Conservation (phyloP, 1,284 basidiomycete genomes). For the Ustilago xerochloae region DNA sequence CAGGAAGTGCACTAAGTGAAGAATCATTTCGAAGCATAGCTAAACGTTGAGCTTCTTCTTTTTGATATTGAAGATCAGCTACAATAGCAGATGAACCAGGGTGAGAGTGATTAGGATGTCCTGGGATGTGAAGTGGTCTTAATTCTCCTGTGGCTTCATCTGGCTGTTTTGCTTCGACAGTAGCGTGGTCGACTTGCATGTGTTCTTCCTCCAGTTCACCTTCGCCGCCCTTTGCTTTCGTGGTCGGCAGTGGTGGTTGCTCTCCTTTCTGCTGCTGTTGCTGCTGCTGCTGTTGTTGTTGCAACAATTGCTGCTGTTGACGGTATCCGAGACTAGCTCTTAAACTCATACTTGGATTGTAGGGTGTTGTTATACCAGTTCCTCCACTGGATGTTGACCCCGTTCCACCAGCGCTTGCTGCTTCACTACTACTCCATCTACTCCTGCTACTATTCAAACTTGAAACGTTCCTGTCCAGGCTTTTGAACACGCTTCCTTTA, state of each 20-base stretch:
- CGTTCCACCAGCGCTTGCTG: background rate
- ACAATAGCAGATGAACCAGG: conserved; percentile 53
- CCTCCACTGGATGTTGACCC: conserved; percentile 10
- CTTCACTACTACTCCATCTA: conserved; percentile 26
- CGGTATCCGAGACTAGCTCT: conserved; percentile 29
- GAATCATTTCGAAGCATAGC: conserved; percentile 57
- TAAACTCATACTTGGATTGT: conserved; percentile 44
- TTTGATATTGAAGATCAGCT: conserved; percentile 57
- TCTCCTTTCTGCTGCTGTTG: too few relatives aligned
- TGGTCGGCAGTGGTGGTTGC: too few relatives aligned
- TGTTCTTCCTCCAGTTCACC: background rate
- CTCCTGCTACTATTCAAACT: conserved; percentile 39
- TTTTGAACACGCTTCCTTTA: conserved; percentile 27
- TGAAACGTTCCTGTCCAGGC: conserved; percentile 43
- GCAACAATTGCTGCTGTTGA: conserved; percentile 40
- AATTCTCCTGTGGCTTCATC: background rate
- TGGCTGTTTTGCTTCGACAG: too few relatives aligned
- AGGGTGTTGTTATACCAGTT: conserved; percentile 34
- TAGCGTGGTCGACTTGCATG: too few relatives aligned
- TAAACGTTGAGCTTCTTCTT: conserved; percentile 48
- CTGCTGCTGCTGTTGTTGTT: too few relatives aligned
- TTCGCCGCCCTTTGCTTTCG: too few relatives aligned
- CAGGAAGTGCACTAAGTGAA: conserved; percentile 18
- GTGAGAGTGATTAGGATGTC: conserved; percentile 48
- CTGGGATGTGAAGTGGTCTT: conserved; percentile 30